Evolutionary conservation across 352 stramenopile genomes (phyloP), one percentile per base, ranked within the genome.

Genomic region (Phytophthora europaea): DNA sequence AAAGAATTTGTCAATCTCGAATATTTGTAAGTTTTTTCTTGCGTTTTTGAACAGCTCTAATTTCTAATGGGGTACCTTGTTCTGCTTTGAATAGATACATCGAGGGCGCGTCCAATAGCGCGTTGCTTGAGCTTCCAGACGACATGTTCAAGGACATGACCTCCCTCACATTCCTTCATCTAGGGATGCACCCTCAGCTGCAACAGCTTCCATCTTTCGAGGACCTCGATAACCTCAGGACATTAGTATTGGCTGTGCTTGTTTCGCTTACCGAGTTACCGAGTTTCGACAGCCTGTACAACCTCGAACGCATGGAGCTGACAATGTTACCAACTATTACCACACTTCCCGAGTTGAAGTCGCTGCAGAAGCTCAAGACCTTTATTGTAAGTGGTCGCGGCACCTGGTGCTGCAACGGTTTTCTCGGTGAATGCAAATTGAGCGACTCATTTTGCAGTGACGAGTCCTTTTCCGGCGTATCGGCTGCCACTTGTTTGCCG

Each of bases 61-160:
- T 33, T 20, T 28, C 16, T 31, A n/a, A 45, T 6, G 10, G 13
- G 4, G 15, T 45, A 18, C 13, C 36, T n/a, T 31, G 8, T 31
- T 18, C 56, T 13, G 26, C 34, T 40, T 26, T 54, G 36, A 45
- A 51, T 34, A 74, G 53, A 16, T 61, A 70, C 22, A 33, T 74
- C 2, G 67, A 74, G 54, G 54, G 52, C 13, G 65, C 40, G 8
- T 45, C 40, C 18, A n/a, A 34, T 4, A 62, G 55, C 34, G 54
- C 64, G 6, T 16, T 67, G 3, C 36, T 55, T 5, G 18, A 34
- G 4, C 45, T 78, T 33, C 70, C 76, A 3, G 26, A 60, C 26
- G 63, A 72, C n/a, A 47, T 83, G 18, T 83, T 81, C 33, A 26
- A 70, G 2, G n/a, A 78, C 31, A 83, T 81, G 73, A 18, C 13